Evolutionary conservation across 805 yeast species (phyloP), one percentile per base, ranked within the genome.

Genomic region (Hanseniaspora hatyaiensis): DNA sequence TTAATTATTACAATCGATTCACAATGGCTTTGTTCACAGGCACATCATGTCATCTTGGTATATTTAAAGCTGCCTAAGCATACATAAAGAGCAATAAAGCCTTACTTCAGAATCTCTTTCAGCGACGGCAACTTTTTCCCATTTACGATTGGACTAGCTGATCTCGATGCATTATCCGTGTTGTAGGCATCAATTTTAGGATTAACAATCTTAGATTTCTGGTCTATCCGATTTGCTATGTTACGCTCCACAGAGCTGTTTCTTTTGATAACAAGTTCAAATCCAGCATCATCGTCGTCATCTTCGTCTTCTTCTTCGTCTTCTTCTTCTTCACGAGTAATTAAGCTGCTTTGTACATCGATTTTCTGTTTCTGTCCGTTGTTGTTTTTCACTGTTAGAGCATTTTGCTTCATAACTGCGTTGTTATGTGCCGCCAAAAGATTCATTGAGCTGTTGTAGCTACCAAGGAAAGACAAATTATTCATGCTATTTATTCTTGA

Each of bases 61-160:
- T 26, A 26, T 26, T 6, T 26, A 26, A 8, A 26, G 6, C 29
- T 26, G 11, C 29, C 29, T 26, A 6, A 26, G 29, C n/a, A n/a
- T n/a, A n/a, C n/a, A n/a, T n/a, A n/a, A n/a, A n/a, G n/a, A n/a
- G n/a, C n/a, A n/a, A n/a, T n/a, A n/a, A 8, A 19, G 8, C 19
- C 3, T n/a, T 24, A 36, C 12, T 44, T 26, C 9, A 44, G 23
- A 5, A 44, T 44, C 13, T 44, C 48, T 24, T 44, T 44, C 6
- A 44, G 12, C 2, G 48, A 44, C 2, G 48, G 48, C 36, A 44
- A 11, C 24, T 30, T 44, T 8, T 30, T 44, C 6, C 39, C 48
- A 19, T 19, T 6, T 1, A 30, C 15, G 20, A 28, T 30, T 8
- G 34, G 32, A 22, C 43, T 40, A 2, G 8, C 20, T 5, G 43